These are phyloP conservation scores for Ganoderma lucidum DNA, from an alignment of 1,284 basidiomycete genomes.

Conservation along the genomic window DNA sequence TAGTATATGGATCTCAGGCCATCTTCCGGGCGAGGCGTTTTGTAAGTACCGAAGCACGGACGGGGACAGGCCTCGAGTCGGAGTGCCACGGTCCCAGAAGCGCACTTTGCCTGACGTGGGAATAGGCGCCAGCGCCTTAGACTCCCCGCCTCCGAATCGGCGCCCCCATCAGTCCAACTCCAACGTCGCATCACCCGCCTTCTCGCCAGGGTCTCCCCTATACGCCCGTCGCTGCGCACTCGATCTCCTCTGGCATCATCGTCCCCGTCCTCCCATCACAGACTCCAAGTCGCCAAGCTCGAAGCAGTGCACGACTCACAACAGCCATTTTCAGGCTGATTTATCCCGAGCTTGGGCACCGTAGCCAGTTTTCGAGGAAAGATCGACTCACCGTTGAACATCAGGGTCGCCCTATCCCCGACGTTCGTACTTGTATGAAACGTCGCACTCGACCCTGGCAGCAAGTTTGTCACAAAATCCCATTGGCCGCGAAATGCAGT, in stretches of 20 bases:
- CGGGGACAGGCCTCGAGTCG: constrained; percentile 12
- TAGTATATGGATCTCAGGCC: constrained; percentile 22
- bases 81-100: constrained; percentile 3
- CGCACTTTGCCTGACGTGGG: constrained; percentile 24
- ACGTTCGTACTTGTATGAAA: constrained; percentile 56
- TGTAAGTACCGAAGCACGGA: constrained; percentile 10
- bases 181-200: constrained; percentile 27
- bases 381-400: constrained; percentile 56
- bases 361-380: background rate
- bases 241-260: constrained; percentile 1
- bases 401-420: constrained; percentile 54
- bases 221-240: background rate
- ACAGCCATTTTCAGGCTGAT: background rate
- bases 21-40: background rate
- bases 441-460: constrained; percentile 32
- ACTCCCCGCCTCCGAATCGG: constrained; percentile 9
- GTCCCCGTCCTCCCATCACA: background rate
- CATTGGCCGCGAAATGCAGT: constrained; percentile 41
- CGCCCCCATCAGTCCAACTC: constrained; percentile 22
- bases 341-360: background rate
- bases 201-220: constrained; percentile 15
- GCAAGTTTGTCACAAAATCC: constrained; percentile 37
- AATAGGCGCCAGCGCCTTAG: constrained; percentile 14
- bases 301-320: background rate
- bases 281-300: background rate